These are phyloP conservation scores for Acidiella bohemica DNA, from an alignment of 495 filamentous ascomycete species.

Conservation along the genomic window DNA sequence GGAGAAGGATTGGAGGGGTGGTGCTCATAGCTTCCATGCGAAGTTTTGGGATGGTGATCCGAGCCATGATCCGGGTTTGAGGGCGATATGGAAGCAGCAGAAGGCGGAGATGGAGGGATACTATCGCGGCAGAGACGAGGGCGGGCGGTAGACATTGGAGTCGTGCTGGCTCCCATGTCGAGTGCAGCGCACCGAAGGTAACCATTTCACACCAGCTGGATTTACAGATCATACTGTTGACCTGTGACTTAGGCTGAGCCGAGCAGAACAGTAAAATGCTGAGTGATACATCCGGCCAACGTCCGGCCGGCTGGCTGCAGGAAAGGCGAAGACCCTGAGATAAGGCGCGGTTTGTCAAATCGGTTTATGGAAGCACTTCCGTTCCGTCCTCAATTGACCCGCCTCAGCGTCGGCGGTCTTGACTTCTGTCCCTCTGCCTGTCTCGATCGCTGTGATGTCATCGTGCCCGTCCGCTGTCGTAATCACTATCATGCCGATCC, in stretches of 20 bases:
- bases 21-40: constrained; percentile 19
- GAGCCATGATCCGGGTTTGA: constrained; percentile 20
- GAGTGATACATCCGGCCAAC: too few species aligned
- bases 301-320: too few species aligned
- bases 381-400: neutral
- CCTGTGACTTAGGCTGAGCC: too few species aligned
- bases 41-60: constrained; percentile 22
- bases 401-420: constrained; percentile 10
- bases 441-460: constrained; percentile 10
- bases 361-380: too few species aligned
- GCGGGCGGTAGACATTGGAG: too few species aligned
- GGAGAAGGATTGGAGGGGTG: constrained; percentile 18
- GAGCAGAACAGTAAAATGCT: too few species aligned
- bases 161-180: too few species aligned
- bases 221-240: too few species aligned
- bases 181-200: too few species aligned
- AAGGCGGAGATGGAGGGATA: constrained; percentile 22
- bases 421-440: constrained; percentile 5
- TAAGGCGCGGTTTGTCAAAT: too few species aligned
- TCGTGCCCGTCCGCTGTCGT: constrained; percentile 9
- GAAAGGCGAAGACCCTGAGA: too few species aligned
- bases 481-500: constrained; percentile 7
- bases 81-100: constrained; percentile 21
- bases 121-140: constrained; percentile 11
- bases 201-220: too few species aligned